These are phyloP conservation scores for Neonectria ditissima DNA, from an alignment of 2,329 filamentous ascomycete genomes.

Conservation along the genomic window DNA sequence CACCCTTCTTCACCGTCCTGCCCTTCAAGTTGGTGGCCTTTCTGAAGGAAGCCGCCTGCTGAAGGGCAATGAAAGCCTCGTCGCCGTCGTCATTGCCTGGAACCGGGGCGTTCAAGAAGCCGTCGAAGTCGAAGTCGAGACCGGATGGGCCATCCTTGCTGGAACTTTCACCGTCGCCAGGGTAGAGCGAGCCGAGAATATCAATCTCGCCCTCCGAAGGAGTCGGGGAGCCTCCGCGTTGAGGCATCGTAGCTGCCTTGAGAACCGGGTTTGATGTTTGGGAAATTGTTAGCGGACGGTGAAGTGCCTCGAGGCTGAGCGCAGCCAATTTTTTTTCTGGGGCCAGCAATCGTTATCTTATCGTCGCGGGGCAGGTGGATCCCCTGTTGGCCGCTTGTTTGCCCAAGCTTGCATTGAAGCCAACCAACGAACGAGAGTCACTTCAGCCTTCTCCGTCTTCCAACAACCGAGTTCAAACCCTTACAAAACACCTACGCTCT, in stretches of 20 bases:
- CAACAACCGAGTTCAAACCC: slow-evolving; percentile 9
- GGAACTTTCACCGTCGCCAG: slow-evolving; percentile 66
- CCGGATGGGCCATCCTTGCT: slow-evolving; percentile 52
- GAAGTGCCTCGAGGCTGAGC: slow-evolving; percentile 26
- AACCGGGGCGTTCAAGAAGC: slow-evolving; percentile 67
- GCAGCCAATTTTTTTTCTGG: slow-evolving; percentile 49
- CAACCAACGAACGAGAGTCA: slow-evolving; percentile 6
- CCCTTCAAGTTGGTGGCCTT: slow-evolving; percentile 87
- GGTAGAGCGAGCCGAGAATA: slow-evolving; percentile 83
- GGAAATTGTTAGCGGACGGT: slow-evolving; percentile 19
- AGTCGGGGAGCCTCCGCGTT: slow-evolving; percentile 81
- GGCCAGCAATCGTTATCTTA: slow-evolving; percentile 52
- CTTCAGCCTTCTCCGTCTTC: slow-evolving; percentile 20
- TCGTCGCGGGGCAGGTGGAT: slow-evolving; percentile 49
- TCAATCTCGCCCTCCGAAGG: slow-evolving; percentile 92
- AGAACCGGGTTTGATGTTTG: slow-evolving; percentile 16
- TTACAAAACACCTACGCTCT: not conserved
- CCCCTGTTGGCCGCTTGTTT: slow-evolving; percentile 11
- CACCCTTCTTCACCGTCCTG: slow-evolving; percentile 90
- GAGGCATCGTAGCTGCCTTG: slow-evolving; percentile 67
- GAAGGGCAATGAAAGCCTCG: slow-evolving; percentile 89
- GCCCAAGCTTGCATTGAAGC: slow-evolving; percentile 15
- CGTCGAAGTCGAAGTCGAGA: slow-evolving; percentile 67
- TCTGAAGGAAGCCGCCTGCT: slow-evolving; percentile 88
- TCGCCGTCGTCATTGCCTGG: slow-evolving; percentile 73